Evolutionary conservation across 2,329 filamentous ascomycete genomes (phyloP).

Genomic region (Aspergillus sp.): DNA sequence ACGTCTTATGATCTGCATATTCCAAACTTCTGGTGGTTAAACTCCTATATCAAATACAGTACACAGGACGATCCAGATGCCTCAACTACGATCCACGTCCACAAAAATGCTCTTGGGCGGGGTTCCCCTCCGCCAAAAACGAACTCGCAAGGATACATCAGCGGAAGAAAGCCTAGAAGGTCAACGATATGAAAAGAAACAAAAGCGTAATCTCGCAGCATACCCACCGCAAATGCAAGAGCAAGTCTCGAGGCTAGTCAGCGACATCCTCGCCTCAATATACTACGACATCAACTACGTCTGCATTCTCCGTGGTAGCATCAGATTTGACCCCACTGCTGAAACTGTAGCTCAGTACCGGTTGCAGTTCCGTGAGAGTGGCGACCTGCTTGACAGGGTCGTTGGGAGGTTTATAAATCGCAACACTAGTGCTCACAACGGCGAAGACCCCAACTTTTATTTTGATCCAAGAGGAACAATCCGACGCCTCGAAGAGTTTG

Average conservation of each 20-base stretch:
- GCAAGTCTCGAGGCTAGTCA: background rate
- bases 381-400: background rate
- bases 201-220: background rate
- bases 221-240: background rate
- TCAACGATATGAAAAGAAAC: background rate
- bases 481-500: conserved; percentile 7
- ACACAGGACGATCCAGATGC: too few relatives aligned
- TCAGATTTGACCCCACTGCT: background rate
- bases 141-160: background rate
- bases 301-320: conserved; percentile 6
- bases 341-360: background rate
- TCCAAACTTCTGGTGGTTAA: too few relatives aligned
- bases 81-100: too few relatives aligned
- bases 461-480: background rate
- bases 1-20: too few relatives aligned
- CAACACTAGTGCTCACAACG: too few relatives aligned
- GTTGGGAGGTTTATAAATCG: background rate
- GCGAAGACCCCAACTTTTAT: too few relatives aligned
- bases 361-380: conserved; percentile 2
- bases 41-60: too few relatives aligned
- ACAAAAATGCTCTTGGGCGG: too few relatives aligned
- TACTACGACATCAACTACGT: conserved; percentile 22
- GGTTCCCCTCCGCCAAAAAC: background rate
- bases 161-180: background rate
- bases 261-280: conserved; percentile 16